Evolutionary conservation across 768 basidiomycete species (phyloP).

Genomic region (Pulveroboletus sp.): DNA sequence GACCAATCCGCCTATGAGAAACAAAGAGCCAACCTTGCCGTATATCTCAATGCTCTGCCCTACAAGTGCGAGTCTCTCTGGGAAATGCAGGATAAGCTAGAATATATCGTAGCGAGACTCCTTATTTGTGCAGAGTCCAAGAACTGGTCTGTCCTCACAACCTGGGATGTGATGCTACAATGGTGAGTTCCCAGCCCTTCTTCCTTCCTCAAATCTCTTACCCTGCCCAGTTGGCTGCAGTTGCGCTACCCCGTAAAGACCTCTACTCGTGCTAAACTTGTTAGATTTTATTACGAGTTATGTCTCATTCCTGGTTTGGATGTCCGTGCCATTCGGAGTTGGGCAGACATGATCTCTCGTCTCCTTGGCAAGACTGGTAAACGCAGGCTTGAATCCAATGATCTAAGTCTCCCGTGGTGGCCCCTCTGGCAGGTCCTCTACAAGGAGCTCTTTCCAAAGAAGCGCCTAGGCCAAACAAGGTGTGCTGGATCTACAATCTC

Average conservation of each 20-base stretch:
- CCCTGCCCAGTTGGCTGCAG: conserved; percentile 61
- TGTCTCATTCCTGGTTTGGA: conserved; percentile 73
- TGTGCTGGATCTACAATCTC: conserved; percentile 31
- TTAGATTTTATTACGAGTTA: conserved; percentile 72
- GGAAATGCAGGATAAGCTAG: conserved; percentile 66
- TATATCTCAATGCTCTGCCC: conserved; percentile 64
- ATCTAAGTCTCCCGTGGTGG: conserved; percentile 68
- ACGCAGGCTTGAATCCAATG: conserved; percentile 61
- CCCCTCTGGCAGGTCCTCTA: conserved; percentile 72
- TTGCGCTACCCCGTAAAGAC: conserved; percentile 77
- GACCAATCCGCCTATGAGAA: conserved; percentile 46
- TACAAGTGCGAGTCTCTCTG: conserved; percentile 68
- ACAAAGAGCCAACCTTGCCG: conserved; percentile 56
- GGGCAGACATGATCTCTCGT: conserved; percentile 75
- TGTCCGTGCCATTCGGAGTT: conserved; percentile 61
- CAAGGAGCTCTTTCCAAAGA: conserved; percentile 73
- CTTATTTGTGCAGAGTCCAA: conserved; percentile 65
- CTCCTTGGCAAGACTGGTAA: conserved; percentile 64
- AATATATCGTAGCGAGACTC: conserved; percentile 65
- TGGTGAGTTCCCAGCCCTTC: conserved; percentile 43
- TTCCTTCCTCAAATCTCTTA: conserved; percentile 4
- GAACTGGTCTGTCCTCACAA: conserved; percentile 69
- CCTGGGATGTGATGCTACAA: conserved; percentile 78
- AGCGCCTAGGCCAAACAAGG: conserved; percentile 54
- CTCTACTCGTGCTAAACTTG: conserved; percentile 65